A percentile compares a stretch with the other conserved stretches of the same genome.
phyloP scores from a whole-genome alignment of 345 rosid species.

The Hevea brasiliensis region DNA sequence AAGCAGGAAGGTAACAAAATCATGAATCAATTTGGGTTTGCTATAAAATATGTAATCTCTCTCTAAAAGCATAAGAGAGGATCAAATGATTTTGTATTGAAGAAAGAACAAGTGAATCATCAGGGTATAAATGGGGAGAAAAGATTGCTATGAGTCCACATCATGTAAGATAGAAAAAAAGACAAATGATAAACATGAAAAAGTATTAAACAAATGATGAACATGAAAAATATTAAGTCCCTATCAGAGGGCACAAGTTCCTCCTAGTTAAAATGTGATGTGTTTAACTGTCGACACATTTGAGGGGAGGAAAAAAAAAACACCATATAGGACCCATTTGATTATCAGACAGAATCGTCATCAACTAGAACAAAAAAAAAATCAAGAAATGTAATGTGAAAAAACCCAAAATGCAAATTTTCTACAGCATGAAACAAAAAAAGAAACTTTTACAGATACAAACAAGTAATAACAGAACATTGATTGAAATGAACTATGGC shows the following conservation, averaged over 20 bases:
- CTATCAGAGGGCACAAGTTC: slow-evolving; percentile 1
- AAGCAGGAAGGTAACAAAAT: no score
- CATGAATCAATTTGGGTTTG: background rate
- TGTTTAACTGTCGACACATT: background rate
- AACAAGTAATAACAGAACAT: no score
- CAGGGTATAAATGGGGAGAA: background rate
- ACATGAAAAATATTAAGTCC: background rate
- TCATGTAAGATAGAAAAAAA: slow-evolving; percentile 9
- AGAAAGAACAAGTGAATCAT: background rate
- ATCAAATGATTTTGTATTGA: background rate
- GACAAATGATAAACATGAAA: background rate
- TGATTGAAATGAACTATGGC: no score
- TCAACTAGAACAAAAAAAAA: no score
- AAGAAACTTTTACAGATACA: background rate
- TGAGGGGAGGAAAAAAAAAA: background rate
- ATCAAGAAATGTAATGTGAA: no score
- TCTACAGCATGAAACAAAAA: background rate
- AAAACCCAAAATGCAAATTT: background rate
- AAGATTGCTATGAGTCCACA: background rate
- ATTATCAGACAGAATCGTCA: no score
- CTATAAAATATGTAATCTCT: background rate
- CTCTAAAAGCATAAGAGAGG: background rate
- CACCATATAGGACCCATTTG: no score
- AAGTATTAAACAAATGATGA: background rate
- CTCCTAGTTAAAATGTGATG: background rate